phyloP scores from a whole-genome alignment of 805 yeast genomes.

The Candida nemodendra region DNA sequence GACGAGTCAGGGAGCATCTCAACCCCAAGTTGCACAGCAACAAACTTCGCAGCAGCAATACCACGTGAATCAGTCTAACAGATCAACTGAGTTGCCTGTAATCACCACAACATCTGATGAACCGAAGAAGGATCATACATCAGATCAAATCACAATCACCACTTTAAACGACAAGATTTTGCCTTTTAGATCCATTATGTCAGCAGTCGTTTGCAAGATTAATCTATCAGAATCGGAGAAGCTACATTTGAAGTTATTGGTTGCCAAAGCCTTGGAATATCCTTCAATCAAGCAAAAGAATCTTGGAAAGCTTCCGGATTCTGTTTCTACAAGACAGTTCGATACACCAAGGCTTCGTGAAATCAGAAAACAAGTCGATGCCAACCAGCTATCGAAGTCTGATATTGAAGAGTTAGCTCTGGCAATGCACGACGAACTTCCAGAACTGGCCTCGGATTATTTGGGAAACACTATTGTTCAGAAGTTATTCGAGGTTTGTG shows the following conservation, averaged over 20 bases:
- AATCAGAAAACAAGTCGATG: conserved; percentile 70
- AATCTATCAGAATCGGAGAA: conserved; percentile 45
- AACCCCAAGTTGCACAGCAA: conserved; percentile 7
- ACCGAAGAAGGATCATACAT: conserved; percentile 8
- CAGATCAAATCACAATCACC: conserved; percentile 17
- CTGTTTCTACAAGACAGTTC: conserved; percentile 64
- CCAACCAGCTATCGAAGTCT: conserved; percentile 46
- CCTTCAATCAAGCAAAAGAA: conserved; percentile 45
- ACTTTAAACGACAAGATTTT: conserved; percentile 23
- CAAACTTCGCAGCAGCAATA: conserved; percentile 7
- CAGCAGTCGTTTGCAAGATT: conserved; percentile 13
- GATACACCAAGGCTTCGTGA: conserved; percentile 90
- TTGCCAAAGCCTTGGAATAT: conserved; percentile 44
- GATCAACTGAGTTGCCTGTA: conserved; percentile 8
- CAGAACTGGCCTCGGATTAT: conserved; percentile 88
- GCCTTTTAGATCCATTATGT: conserved; percentile 18
- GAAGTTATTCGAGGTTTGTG: conserved; percentile 73
- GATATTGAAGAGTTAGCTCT: conserved; percentile 82
- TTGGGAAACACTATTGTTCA: conserved; percentile 95
- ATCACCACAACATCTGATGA: conserved; percentile 15
- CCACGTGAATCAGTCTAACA: conserved; percentile 2
- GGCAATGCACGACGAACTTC: conserved; percentile 83
- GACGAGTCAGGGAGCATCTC: background rate
- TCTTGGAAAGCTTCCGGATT: conserved; percentile 77
- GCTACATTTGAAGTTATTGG: conserved; percentile 43